These are phyloP conservation scores for Xylaria nigripes DNA, from an alignment of 495 filamentous ascomycete genomes.

Conservation along the genomic window DNA sequence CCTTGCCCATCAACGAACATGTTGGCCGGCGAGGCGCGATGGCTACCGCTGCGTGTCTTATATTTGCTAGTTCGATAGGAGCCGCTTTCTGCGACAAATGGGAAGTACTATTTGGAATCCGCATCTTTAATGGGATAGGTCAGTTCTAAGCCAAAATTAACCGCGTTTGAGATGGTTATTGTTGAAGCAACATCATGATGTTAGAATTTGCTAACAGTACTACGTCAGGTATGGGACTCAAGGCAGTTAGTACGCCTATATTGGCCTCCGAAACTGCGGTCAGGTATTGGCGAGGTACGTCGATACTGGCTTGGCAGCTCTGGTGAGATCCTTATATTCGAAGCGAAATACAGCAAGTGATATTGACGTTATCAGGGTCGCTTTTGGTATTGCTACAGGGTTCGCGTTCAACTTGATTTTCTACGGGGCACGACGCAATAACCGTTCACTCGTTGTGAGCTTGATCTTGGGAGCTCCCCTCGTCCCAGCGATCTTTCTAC, in stretches of 20 bases:
- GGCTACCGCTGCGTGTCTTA: constrained; percentile 20
- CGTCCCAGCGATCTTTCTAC: constrained; percentile 21
- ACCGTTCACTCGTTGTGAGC: neutral
- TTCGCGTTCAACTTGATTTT: constrained; percentile 27
- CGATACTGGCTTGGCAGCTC: constrained; percentile 27
- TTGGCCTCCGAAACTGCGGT: constrained; percentile 27
- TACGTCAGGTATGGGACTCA: constrained; percentile 25
- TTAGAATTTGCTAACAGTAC: neutral
- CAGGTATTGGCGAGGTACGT: constrained; percentile 27
- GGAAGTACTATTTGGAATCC: constrained; percentile 13
- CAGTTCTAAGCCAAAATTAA: neutral
- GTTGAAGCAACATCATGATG: neutral
- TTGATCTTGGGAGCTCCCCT: constrained; percentile 24
- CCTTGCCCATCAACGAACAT: constrained; percentile 24
- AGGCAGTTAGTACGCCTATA: constrained; percentile 28
- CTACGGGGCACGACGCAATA: neutral
- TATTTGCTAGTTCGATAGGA: constrained; percentile 22
- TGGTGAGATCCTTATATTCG: constrained; percentile 14
- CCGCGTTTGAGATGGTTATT: too few species aligned
- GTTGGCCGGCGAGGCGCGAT: constrained; percentile 26
- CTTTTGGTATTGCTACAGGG: constrained; percentile 27
- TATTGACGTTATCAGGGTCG: constrained; percentile 16
- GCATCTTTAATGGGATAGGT: constrained; percentile 27
- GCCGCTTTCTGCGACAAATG: constrained; percentile 17
- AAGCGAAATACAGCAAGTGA: neutral